Evolutionary conservation across 1,139 yeast species (phyloP), one percentile per base, ranked within the genome.

Genomic region (Saccharomyces hybrid): DNA sequence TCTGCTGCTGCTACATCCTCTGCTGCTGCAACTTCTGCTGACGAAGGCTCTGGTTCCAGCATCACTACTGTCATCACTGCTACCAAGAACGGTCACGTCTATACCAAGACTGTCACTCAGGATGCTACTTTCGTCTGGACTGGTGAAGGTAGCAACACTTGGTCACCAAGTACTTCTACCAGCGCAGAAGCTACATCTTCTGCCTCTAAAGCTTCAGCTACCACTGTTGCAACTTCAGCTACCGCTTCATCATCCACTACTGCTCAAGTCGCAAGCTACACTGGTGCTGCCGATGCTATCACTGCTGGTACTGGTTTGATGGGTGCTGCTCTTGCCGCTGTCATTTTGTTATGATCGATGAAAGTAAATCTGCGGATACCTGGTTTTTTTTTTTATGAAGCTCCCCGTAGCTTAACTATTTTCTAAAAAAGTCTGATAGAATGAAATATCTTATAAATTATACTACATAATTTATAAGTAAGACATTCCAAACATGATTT

Each of bases 1-100:
- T 13, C 51, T 42, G 50, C 51, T 23, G 26, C 47, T 16, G 53
- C 57, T 44, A 58, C 70, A 42, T 64, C 60, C 41, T 65, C 67
- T 46, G 65, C 63, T 34, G 56, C 55, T 28, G 26, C 31, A 3
- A 31, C 51, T 7, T n/a, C 55, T 25, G 26, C 50, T 20, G 34
- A 56, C 64, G n/a, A 50, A 63, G 50, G 66, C 5, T 38, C 66
- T 32, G 38, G 38, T 32, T 32, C 38, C 30, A 56, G 54, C 14
- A 50, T 59, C 13, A 31, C 65, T 27, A 54, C 60, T 38, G 51
- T 60, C 49, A 59, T 60, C 41, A 53, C 62, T 28, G 59, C 56
- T 49, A 55, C 63, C 41, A 53, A 51, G 47, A 34, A 51, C 25
- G 54, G 54, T 23, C 54, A 51, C 47, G 54, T 51, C 9, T 51